phyloP scores from a whole-genome alignment of 805 yeast species.

The Pichia heedii region DNA sequence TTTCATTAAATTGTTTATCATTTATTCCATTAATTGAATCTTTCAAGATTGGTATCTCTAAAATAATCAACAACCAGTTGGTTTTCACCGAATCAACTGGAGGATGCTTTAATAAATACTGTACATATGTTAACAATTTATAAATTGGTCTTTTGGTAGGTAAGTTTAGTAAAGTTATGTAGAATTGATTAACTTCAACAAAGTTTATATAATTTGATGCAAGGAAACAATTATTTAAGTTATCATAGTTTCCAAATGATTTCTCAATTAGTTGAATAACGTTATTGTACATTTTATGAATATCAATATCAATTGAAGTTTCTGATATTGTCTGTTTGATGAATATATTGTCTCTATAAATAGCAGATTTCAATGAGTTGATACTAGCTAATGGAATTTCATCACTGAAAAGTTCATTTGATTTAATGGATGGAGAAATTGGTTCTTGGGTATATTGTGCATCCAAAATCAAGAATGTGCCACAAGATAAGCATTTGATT shows the following conservation, averaged over 20 bases:
- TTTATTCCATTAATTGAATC: conserved; percentile 31
- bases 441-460: too few relatives aligned
- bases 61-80: conserved; percentile 53
- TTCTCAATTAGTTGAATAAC: conserved; percentile 38
- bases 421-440: neutral
- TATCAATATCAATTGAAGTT: neutral
- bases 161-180: conserved; percentile 35
- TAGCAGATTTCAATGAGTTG: neutral
- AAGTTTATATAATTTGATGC: conserved; percentile 39
- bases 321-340: neutral
- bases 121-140: conserved; percentile 43
- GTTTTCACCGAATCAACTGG: conserved; percentile 36
- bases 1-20: conserved; percentile 30
- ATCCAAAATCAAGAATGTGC: conserved; percentile 5
- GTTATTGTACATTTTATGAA: conserved; percentile 31
- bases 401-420: too few relatives aligned
- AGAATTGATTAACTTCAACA: conserved; percentile 38
- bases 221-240: conserved; percentile 48
- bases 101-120: conserved; percentile 45
- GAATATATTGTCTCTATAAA: neutral
- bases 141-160: conserved; percentile 57
- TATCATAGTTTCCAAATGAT: conserved; percentile 38
- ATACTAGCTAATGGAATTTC: neutral
- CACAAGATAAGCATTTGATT: conserved; percentile 13
- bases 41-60: conserved; percentile 59